phyloP scores from a whole-genome alignment of 495 filamentous ascomycete genomes.

The Neurospora pannonica region DNA sequence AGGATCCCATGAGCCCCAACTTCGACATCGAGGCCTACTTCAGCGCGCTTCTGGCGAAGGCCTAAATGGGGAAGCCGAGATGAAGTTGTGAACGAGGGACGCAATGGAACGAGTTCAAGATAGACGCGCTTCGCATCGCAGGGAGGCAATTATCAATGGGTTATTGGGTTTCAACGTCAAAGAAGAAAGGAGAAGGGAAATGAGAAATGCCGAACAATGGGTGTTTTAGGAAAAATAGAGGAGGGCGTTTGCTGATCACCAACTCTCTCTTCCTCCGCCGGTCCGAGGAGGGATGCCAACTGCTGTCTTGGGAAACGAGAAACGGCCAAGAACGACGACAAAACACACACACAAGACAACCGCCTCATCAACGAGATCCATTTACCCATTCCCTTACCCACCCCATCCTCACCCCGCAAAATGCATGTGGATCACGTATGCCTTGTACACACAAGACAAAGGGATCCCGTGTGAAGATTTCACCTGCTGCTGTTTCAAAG shows the following conservation, averaged over 20 bases:
- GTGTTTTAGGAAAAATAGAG: neutral
- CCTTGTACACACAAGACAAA: neutral
- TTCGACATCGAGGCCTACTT: constrained; percentile 88
- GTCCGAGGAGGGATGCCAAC: neutral
- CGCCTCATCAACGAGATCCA: neutral
- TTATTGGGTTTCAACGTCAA: neutral
- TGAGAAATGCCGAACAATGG: neutral
- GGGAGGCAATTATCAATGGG: neutral
- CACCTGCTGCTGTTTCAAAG: neutral
- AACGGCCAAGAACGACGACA: neutral
- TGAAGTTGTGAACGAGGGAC: neutral
- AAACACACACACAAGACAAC: neutral
- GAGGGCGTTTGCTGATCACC: neutral
- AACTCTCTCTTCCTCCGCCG: neutral
- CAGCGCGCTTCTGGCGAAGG: constrained; percentile 46
- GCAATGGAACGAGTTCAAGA: neutral
- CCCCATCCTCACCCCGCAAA: neutral
- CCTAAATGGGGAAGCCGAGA: constrained; percentile 29
- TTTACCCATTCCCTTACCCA: neutral
- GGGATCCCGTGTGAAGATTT: neutral
- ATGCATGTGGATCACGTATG: neutral
- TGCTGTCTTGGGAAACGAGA: neutral
- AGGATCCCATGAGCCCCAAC: constrained; percentile 70
- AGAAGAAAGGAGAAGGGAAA: neutral
- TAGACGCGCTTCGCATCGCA: neutral